These are phyloP conservation scores for Neonectria faginata DNA, from an alignment of 2,329 filamentous ascomycete species.

Conservation along the genomic window DNA sequence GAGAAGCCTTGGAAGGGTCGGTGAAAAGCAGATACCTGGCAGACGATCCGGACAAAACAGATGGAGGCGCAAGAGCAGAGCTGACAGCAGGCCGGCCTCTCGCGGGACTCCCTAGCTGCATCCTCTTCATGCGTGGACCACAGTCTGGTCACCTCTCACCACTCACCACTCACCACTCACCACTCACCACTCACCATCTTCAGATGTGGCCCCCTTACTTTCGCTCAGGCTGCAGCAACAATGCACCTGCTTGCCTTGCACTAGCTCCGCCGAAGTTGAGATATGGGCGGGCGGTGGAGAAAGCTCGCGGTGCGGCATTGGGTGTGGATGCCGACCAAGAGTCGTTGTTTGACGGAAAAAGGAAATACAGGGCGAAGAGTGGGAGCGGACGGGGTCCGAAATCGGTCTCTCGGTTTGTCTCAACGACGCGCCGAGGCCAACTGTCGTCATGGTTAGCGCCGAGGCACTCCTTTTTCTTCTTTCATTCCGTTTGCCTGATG, in stretches of 20 bases:
- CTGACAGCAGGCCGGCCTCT: constrained; percentile 26
- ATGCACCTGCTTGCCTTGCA: constrained; percentile 4
- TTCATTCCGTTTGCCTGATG: constrained; percentile 25
- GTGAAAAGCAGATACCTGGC: constrained; percentile 34
- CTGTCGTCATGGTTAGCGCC: constrained; percentile 19
- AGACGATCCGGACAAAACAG: constrained; percentile 20
- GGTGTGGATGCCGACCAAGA: constrained; percentile 20
- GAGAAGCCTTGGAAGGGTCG: constrained; percentile 30
- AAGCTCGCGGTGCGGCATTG: constrained; percentile 1
- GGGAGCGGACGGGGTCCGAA: constrained; percentile 32
- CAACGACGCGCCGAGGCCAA: background rate
- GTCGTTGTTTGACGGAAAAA: constrained; percentile 11
- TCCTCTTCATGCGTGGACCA: constrained; percentile 14
- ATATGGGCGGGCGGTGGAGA: background rate
- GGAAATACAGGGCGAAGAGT: constrained; percentile 24
- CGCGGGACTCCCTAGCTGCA: constrained; percentile 27
- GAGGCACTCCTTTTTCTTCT: constrained; percentile 1
- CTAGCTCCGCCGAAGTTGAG: constrained; percentile 18
- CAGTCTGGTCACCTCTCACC: background rate
- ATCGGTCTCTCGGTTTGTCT: constrained; percentile 30
- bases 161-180: constrained; percentile 8
- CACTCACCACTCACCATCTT: constrained; percentile 12
- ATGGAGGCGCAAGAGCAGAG: constrained; percentile 21
- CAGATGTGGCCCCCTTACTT: constrained; percentile 4
- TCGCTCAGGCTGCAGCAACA: constrained; percentile 7